These are phyloP conservation scores for Colletotrichum eleusines DNA, from an alignment of 2,329 filamentous ascomycete species.

Conservation along the genomic window DNA sequence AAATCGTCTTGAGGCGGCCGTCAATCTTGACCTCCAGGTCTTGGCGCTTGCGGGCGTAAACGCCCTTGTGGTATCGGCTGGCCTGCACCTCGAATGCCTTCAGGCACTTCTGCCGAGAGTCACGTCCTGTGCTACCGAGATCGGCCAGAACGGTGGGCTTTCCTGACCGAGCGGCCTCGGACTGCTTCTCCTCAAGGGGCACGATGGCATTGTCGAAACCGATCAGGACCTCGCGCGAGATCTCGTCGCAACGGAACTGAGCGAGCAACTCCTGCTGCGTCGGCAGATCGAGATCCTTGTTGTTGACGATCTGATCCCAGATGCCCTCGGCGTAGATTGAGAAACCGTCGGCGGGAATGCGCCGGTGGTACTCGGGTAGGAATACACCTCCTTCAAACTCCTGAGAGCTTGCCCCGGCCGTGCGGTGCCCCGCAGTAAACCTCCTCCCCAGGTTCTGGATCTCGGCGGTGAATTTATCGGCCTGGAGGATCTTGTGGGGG, in stretches of 20 bases:
- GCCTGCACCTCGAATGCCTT: constrained; percentile 91
- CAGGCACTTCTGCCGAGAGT: constrained; percentile 78
- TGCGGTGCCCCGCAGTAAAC: constrained; percentile 85
- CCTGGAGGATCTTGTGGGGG: constrained; percentile 96
- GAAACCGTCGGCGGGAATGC: constrained; percentile 98
- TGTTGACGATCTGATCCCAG: constrained; percentile 99
- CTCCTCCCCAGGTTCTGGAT: constrained; percentile 83
- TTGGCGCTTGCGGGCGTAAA: constrained; percentile 85
- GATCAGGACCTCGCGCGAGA: constrained; percentile 87
- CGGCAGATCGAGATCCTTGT: constrained; percentile 96
- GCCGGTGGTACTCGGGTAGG: constrained; percentile 91
- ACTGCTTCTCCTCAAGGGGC: constrained; percentile 89
- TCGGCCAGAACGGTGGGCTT: constrained; percentile 78
- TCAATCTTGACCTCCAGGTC: constrained; percentile 92
- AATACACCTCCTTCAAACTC: constrained; percentile 85
- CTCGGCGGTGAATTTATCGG: constrained; percentile 87
- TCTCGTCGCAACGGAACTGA: constrained; percentile 98
- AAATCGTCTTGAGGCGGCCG: constrained; percentile 86
- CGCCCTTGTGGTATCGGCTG: constrained; percentile 95
- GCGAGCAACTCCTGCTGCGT: constrained; percentile 97
- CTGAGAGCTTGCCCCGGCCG: constrained; percentile 73
- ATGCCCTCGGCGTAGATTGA: constrained; percentile 92
- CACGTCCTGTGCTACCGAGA: constrained; percentile 79
- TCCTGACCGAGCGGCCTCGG: constrained; percentile 79
- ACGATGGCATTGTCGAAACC: constrained; percentile 84